Base-by-base conservation (phyloP, 2,329 filamentous ascomycete genomes). In the Apiospora aurea region DNA sequence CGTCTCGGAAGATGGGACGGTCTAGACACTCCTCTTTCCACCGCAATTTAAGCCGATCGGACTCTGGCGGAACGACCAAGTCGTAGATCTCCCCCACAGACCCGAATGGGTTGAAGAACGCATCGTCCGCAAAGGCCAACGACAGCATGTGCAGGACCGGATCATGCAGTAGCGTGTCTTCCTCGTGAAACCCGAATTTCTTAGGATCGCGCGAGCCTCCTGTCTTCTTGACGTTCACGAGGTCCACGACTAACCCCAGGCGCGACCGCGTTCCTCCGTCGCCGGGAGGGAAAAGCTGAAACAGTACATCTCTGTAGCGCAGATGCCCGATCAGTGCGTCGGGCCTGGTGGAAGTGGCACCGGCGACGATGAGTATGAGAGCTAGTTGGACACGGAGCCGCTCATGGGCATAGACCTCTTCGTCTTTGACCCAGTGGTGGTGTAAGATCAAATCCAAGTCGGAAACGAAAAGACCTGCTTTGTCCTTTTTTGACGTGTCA, bases 211-310 rank as follows among this genome's bases (percentile, higher is more conserved):
- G 76, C 44, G 75, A 76, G 41, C 75, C 72, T 44, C 71, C 69
- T 44, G 71, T 76, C 70, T 73, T 74, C 73, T 80, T 80, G n/a
- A 78, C 75, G 41, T 76, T 67, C 67, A 76, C 73, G 2, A 80
- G 73, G 71, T 76, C 77, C 69, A 78, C 70, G 21, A 70, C 74
- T 26, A 79, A 67, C 24, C 70, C 69, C 70, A 79, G 61, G 64
- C 74, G 71, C 18, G 74, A 71, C 64, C 69, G 74, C 34, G 29
- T 49, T 44, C 73, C 74, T 70, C 73, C 74, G 47, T 71, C 66
- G 5, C 53, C 69, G 68, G 74, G 71, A 38, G 74, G 75, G 53
- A 79, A 78, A 4, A 79, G 38, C 66, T 78, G 67, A 51, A 79
- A 78, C 69, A 77, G 72, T 53, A 79, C 74, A 71, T 79, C 72